Evolutionary conservation across 768 basidiomycete genomes (phyloP), one percentile per base, ranked within the genome.

Genomic region (Phaeotremella fagi): DNA sequence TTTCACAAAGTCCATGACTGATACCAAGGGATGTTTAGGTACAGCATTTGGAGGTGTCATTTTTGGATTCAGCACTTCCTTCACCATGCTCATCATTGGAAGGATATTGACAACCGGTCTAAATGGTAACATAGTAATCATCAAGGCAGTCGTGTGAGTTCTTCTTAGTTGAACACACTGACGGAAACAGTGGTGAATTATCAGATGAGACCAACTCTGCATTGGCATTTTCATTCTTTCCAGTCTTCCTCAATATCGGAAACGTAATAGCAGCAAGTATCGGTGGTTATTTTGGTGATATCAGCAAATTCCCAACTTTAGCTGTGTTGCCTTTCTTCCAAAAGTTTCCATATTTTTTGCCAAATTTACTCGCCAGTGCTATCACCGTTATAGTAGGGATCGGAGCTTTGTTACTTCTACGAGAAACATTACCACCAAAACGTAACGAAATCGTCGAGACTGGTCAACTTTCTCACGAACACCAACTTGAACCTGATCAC

Each of bases 181-280:
- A 61, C 49, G 22, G 29, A 22, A 20, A 12, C 1, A 68, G 66
- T 16, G 61, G 61, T 24, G 66, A 68, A 44, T 48, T 68, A 22
- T 57, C 55, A 4, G 66, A 68, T 47, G 63, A 63, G 52, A 65
- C 63, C 50, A 68, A 68, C 48, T 52, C 62, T 36, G 54, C 66
- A 1, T n/a, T 50, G 28, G 66, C 66, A 7, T 63, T 68, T 44
- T 63, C 63, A 23, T 56, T 64, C 46, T 68, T 68, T 61, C 66
- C 66, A 12, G 24, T 68, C 15, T 63, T 54, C 45, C 57, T 60
- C 43, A 60, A 60, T 16, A 53, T 53, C 46, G 66, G 66, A n/a
- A 56, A 45, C 25, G 41, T 68, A 31, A 54, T 68, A 41, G 66
- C 66, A 4, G 60, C 66, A 1, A 56, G 54, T 45, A 56, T 68